phyloP scores from a whole-genome alignment of 495 filamentous ascomycete genomes.

The Amorphotheca resinae region DNA sequence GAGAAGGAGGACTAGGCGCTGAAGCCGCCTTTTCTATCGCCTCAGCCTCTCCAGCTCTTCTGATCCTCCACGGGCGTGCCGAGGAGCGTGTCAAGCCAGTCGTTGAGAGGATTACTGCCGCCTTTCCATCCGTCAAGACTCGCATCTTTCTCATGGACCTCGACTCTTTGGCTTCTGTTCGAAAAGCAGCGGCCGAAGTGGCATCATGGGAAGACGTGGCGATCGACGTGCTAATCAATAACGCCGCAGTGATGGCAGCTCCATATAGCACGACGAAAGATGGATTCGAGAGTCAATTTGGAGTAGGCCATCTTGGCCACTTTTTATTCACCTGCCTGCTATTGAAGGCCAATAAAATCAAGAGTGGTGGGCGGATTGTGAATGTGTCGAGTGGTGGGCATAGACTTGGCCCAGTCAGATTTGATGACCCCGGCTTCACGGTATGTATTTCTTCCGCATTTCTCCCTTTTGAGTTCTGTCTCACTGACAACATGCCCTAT shows the following conservation, averaged over 20 bases:
- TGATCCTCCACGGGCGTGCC: slow-evolving; percentile 32
- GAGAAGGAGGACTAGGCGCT: slow-evolving; percentile 31
- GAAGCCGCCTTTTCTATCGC: slow-evolving; percentile 34
- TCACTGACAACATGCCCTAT: neutral
- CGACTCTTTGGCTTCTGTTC: slow-evolving; percentile 5
- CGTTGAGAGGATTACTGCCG: slow-evolving; percentile 11
- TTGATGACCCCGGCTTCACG: slow-evolving; percentile 13
- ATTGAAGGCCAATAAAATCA: slow-evolving; percentile 22
- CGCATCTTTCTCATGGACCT: slow-evolving; percentile 8
- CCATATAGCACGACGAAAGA: slow-evolving; percentile 1
- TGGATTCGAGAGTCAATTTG: slow-evolving; percentile 46
- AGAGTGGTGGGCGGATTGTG: slow-evolving; percentile 2
- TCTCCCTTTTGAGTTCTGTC: neutral
- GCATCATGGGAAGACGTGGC: neutral
- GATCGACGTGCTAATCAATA: slow-evolving; percentile 19
- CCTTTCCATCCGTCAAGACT: slow-evolving; percentile 1
- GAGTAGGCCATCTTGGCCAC: slow-evolving; percentile 45
- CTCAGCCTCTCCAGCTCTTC: slow-evolving; percentile 25
- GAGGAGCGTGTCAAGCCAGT: slow-evolving; percentile 26
- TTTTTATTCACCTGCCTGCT: slow-evolving; percentile 45
- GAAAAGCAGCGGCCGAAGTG: slow-evolving; percentile 5
- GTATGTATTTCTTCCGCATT: neutral
- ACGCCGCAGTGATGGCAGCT: slow-evolving; percentile 22
- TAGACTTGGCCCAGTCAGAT: slow-evolving; percentile 2
- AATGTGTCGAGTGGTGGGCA: slow-evolving; percentile 9